phyloP scores from a whole-genome alignment of 2,329 filamentous ascomycete species.

The Drechslerella stenobrocha region DNA sequence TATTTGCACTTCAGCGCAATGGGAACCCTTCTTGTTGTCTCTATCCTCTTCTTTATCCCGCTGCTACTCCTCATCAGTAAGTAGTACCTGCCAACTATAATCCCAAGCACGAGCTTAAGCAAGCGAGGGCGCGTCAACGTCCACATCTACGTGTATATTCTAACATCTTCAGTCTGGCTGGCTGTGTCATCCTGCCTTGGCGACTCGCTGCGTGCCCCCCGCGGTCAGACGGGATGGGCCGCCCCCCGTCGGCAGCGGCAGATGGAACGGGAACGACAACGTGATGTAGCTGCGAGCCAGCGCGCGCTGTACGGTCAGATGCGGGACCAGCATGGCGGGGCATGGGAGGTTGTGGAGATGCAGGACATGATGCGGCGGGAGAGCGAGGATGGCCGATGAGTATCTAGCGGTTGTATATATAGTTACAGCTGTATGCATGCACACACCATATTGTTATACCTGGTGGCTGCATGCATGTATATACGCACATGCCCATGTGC shows the following conservation, averaged over 20 bases:
- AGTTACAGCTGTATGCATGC: conserved; percentile 14
- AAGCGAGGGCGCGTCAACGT: conserved; percentile 7
- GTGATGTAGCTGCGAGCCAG: conserved; percentile 40
- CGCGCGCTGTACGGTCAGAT: conserved; percentile 53
- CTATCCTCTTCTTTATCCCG: conserved; percentile 50
- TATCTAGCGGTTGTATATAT: not conserved
- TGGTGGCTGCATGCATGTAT: not conserved
- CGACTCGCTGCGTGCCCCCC: conserved; percentile 51
- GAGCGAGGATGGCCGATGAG: conserved; percentile 51
- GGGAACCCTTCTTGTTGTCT: conserved; percentile 51
- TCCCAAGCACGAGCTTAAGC: conserved; percentile 5
- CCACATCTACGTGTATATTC: conserved; percentile 9
- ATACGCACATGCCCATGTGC: not conserved
- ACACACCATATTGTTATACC: too few relatives aligned
- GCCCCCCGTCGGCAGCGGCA: conserved; percentile 50
- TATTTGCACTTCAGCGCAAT: too few relatives aligned
- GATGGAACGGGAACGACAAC: conserved; percentile 31
- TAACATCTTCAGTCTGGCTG: conserved; percentile 52
- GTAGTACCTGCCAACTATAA: conserved; percentile 22
- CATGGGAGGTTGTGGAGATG: conserved; percentile 54
- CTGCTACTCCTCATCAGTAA: conserved; percentile 53
- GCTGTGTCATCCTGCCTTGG: conserved; percentile 55
- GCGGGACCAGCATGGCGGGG: conserved; percentile 53
- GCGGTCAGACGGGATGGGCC: conserved; percentile 13
- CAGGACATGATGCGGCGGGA: conserved; percentile 40